These are phyloP conservation scores for Globisporangium cystogenes DNA, from an alignment of 352 stramenopile genomes.

Conservation along the genomic window DNA sequence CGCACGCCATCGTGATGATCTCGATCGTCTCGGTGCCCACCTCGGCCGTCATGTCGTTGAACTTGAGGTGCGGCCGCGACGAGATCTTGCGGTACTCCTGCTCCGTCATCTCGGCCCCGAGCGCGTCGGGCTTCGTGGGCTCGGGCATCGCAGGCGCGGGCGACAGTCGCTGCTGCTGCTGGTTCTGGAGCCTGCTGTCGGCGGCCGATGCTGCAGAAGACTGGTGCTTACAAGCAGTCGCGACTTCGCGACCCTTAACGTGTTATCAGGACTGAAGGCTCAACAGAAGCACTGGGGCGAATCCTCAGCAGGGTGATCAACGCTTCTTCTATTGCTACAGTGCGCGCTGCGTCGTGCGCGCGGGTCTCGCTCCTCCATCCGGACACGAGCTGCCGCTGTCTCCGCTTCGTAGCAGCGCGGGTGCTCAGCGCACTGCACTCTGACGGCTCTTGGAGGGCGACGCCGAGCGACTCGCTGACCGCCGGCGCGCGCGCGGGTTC, in stretches of 20 bases:
- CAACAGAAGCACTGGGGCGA: too few species aligned
- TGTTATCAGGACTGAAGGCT: too few species aligned
- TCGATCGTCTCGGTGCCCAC: conserved; percentile 94
- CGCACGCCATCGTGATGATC: conserved; percentile 95
- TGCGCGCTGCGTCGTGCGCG: too few species aligned
- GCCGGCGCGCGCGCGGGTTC: neutral
- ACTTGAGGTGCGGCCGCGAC: conserved; percentile 72
- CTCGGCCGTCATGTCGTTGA: conserved; percentile 91
- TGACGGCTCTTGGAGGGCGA: neutral
- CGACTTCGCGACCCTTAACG: too few species aligned
- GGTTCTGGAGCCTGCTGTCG: too few species aligned
- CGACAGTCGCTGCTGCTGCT: too few species aligned
- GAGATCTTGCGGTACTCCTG: conserved; percentile 83
- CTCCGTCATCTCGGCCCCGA: conserved; percentile 49
- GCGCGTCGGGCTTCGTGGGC: conserved; percentile 30
- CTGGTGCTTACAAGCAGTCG: too few species aligned
- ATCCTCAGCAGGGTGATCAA: too few species aligned
- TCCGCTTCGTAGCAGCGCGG: neutral
- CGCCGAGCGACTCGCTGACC: neutral
- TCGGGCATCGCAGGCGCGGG: conserved; percentile 41
- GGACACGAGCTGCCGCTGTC: too few species aligned
- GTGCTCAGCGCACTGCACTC: neutral
- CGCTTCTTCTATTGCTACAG: too few species aligned
- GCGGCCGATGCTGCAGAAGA: too few species aligned
- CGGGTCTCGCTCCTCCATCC: too few species aligned